Conservation (phyloP, 768 basidiomycete species). For the Gymnopilus junonius region DNA sequence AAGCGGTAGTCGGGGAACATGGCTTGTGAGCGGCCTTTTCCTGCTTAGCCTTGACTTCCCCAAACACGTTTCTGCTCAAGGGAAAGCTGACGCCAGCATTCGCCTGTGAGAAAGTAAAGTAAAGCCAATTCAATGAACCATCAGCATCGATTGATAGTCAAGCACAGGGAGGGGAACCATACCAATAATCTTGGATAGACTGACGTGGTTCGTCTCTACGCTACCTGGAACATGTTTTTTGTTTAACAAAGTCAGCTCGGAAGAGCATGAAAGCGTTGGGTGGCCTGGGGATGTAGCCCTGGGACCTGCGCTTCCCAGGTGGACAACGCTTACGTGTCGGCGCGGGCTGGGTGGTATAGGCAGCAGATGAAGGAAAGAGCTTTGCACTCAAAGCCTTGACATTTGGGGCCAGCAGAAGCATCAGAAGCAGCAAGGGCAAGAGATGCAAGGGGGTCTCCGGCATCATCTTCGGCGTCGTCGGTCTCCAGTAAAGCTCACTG, state of each 20-base stretch:
- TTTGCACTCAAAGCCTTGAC: slow-evolving; percentile 4
- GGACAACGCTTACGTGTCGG: slow-evolving; percentile 27
- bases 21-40: slow-evolving; percentile 76
- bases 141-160: neutral
- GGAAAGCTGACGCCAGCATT: slow-evolving; percentile 76
- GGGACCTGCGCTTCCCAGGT: slow-evolving; percentile 26
- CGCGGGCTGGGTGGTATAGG: slow-evolving; percentile 11
- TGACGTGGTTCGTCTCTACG: slow-evolving; percentile 79
- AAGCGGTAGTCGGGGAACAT: slow-evolving; percentile 71
- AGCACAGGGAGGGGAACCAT: slow-evolving; percentile 22
- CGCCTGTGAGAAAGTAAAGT: slow-evolving; percentile 45
- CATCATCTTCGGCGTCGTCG: slow-evolving; percentile 20
- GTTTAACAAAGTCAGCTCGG: slow-evolving; percentile 80
- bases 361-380: slow-evolving; percentile 26
- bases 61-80: slow-evolving; percentile 75
- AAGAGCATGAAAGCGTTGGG: slow-evolving; percentile 90
- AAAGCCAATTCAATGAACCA: neutral
- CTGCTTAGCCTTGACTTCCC: slow-evolving; percentile 73
- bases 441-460: slow-evolving; percentile 1
- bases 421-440: slow-evolving; percentile 1
- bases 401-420: neutral
- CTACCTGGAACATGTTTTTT: slow-evolving; percentile 79
- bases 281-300: slow-evolving; percentile 76
- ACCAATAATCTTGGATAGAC: slow-evolving; percentile 76
- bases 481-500: slow-evolving; percentile 26